phyloP scores from a whole-genome alignment of 371 early-diverging fungal species.

The Paraphysoderma sedebokerense region DNA sequence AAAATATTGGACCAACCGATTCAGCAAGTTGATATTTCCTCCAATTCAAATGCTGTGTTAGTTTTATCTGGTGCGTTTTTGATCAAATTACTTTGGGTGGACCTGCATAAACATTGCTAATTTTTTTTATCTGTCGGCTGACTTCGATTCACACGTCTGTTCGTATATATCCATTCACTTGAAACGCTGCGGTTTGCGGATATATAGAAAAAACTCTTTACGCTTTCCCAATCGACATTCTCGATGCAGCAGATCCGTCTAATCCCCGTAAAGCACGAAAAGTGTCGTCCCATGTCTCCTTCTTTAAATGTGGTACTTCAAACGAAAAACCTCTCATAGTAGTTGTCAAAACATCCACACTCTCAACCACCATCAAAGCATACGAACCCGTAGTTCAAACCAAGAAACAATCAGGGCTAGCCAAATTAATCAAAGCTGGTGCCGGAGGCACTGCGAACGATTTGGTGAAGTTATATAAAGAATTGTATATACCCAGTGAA shows the following conservation, averaged over 20 bases:
- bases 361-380: background rate
- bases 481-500: constrained; percentile 79
- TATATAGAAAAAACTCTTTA: constrained; percentile 2
- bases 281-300: constrained; percentile 56
- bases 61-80: no score
- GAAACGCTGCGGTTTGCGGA: constrained; percentile 10
- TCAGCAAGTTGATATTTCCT: no score
- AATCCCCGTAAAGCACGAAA: constrained; percentile 30
- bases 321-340: constrained; percentile 51
- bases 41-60: no score
- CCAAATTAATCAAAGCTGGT: background rate
- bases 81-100: no score
- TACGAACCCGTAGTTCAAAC: background rate
- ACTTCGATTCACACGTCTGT: no score
- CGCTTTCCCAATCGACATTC: background rate
- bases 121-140: no score
- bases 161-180: background rate
- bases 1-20: no score
- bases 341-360: constrained; percentile 27
- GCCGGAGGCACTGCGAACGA: background rate
- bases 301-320: constrained; percentile 66
- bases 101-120: no score
- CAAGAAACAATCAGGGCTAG: background rate
- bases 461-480: constrained; percentile 4
- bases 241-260: constrained; percentile 38